These are phyloP conservation scores for Aspergillus aculeatus DNA, from an alignment of 2,329 filamentous ascomycete species.

Conservation along the genomic window DNA sequence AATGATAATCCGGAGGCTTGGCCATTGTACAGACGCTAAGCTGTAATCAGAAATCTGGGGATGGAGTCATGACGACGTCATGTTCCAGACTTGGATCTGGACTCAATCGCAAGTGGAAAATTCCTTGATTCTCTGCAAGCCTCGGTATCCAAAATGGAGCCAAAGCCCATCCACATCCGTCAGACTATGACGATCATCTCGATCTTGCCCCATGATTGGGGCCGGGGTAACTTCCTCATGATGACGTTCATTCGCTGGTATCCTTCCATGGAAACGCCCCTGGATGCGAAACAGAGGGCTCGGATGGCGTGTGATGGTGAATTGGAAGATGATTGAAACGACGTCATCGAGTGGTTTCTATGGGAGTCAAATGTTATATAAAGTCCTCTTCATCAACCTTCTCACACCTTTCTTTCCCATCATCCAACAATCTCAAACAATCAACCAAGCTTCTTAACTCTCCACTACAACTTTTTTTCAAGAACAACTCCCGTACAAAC, in stretches of 20 bases:
- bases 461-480: slow-evolving; percentile 1
- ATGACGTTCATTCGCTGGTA: slow-evolving; percentile 7
- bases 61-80: slow-evolving; percentile 4
- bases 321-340: not conserved
- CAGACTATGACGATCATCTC: not conserved
- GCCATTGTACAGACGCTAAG: not conserved
- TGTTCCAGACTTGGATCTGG: not conserved
- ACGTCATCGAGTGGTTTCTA: slow-evolving; percentile 20
- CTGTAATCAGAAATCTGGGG: not conserved
- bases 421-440: slow-evolving; percentile 12
- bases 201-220: slow-evolving; percentile 1
- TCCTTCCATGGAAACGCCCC: not conserved
- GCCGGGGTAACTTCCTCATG: slow-evolving; percentile 5
- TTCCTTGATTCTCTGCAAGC: not conserved
- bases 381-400: slow-evolving; percentile 10
- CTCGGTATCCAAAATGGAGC: not conserved
- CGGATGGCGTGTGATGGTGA: not conserved
- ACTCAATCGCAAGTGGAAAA: not conserved
- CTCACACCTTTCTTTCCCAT: not conserved
- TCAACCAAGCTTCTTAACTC: not conserved
- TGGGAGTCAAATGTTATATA: slow-evolving; percentile 21
- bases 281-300: not conserved
- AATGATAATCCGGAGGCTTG: slow-evolving; percentile 13
- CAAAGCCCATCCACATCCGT: not conserved
- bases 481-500: slow-evolving; percentile 1